Evolutionary conservation across 2,329 filamentous ascomycete genomes (phyloP), one percentile per base, ranked within the genome.

Genomic region (Pyricularia grisea): DNA sequence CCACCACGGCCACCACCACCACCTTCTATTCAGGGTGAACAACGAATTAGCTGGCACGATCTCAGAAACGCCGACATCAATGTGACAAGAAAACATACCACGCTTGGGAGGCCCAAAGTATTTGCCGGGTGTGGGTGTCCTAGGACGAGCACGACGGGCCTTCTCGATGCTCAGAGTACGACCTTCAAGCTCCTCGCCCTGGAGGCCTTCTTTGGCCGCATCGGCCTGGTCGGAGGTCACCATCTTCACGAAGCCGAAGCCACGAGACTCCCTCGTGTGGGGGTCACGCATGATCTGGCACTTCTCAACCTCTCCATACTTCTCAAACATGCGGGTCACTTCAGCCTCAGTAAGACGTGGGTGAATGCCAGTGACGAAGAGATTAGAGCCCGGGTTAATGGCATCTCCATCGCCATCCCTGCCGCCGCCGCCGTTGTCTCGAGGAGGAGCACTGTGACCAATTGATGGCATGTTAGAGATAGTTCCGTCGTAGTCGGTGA

Each of bases 201-300:
- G 94, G 36, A 99, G 87, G 68, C 92, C 94, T 77, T 98, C 95
- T 84, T 95, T 97, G 74, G 95, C 95, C 74, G 95, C 94, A 80
- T 99, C 95, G 72, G 95, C 95, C 81, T 97, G 92, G 69, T 98
- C 94, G 66, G 92, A 88, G 70, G 93, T 96, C 71, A 93, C 89
- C 94, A 99, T 98, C 85, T 99, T 98, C 79, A 99, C 95, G 83
- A 99, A 99, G 69, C 95, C 95, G 74, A 99, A 99, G 73, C 95
- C 95, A 81, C 95, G 95, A 74, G 94, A 98, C 82, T 99, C 95
- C 83, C 97, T 97, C 77, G 92, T 96, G 81, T 99, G 95, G 71
- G 95, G 95, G 78, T 99, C 95, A 77, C 94, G 89, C 95, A 99
- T 99, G 83, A 99, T 99, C 80, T 97, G 96, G 84, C 94, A 98